phyloP scores from a whole-genome alignment of 2,329 filamentous ascomycete genomes.

The Stagonosporopsis tanaceti region DNA sequence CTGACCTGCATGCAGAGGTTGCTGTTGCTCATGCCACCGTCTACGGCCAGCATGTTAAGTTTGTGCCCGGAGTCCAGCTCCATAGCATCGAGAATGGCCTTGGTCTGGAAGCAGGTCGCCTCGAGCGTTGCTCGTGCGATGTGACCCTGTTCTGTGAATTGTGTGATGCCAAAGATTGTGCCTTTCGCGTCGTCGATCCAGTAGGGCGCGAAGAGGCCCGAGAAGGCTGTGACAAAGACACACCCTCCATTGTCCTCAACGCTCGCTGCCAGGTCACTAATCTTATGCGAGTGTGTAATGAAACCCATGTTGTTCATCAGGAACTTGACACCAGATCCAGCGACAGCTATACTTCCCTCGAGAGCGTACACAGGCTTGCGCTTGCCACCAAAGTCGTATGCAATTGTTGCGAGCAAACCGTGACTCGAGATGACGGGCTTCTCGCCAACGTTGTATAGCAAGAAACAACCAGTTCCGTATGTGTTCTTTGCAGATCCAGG shows the following conservation, averaged over 20 bases:
- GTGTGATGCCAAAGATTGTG: constrained; percentile 82
- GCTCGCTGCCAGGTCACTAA: constrained; percentile 69
- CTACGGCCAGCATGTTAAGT: constrained; percentile 78
- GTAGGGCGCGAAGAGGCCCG: constrained; percentile 89
- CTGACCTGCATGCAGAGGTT: constrained; percentile 81
- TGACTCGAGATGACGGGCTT: constrained; percentile 86
- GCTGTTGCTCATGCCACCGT: constrained; percentile 89
- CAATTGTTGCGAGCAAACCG: constrained; percentile 85
- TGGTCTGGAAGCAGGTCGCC: constrained; percentile 91
- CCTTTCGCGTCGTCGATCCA: constrained; percentile 95
- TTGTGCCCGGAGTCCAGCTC: constrained; percentile 81
- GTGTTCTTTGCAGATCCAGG: constrained; percentile 89
- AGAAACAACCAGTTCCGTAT: constrained; percentile 88
- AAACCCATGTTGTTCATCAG: constrained; percentile 71
- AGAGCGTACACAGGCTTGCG: constrained; percentile 78
- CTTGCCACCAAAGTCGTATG: constrained; percentile 78
- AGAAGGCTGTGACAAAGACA: constrained; percentile 88
- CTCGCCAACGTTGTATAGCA: constrained; percentile 86
- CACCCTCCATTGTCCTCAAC: constrained; percentile 82
- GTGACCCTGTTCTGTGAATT: constrained; percentile 84
- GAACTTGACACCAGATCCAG: constrained; percentile 78
- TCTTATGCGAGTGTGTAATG: constrained; percentile 67
- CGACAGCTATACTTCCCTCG: constrained; percentile 84
- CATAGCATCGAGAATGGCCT: constrained; percentile 92
- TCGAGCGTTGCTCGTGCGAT: constrained; percentile 90